Percentiles rank a stretch among this genome's conserved stretches.
Evolutionary conservation across 1,284 basidiomycete genomes (phyloP).

Genomic region (Limonomyces culmigenus): DNA sequence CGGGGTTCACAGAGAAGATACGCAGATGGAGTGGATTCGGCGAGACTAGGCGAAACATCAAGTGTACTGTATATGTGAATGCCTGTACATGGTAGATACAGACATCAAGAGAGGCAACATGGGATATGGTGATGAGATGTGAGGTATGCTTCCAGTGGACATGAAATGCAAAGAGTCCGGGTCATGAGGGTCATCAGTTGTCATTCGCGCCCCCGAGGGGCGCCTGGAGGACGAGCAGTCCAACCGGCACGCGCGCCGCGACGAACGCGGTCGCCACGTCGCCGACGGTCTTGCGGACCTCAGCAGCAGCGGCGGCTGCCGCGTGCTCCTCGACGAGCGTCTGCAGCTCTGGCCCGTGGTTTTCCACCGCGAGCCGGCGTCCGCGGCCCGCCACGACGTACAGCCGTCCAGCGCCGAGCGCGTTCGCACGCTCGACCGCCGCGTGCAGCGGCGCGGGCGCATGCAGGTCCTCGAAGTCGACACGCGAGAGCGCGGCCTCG

Average conservation of each 20-base stretch:
- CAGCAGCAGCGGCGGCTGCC: conserved; percentile 19
- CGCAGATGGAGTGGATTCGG: too few relatives aligned
- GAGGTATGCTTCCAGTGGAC: too few relatives aligned
- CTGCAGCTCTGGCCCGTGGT: conserved; percentile 46
- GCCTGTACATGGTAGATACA: too few relatives aligned
- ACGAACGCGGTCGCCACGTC: conserved; percentile 67
- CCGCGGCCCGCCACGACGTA: conserved; percentile 57
- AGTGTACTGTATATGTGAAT: too few relatives aligned
- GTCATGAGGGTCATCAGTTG: too few relatives aligned
- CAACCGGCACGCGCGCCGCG: conserved; percentile 38
- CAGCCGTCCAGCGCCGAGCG: conserved; percentile 20
- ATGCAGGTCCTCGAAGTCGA: conserved; percentile 35
- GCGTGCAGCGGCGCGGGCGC: conserved; percentile 39
- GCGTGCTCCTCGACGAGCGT: conserved; percentile 41
- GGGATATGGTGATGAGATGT: too few relatives aligned
- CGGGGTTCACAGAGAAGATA: too few relatives aligned
- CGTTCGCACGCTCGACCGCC: conserved; percentile 17
- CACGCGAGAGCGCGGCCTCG: conserved; percentile 24
- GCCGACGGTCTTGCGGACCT: conserved; percentile 67
- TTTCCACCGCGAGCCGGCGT: conserved; percentile 46
- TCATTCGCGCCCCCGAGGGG: too few relatives aligned
- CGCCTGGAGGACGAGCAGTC: conserved; percentile 61
- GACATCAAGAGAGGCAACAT: too few relatives aligned
- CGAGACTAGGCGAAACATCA: too few relatives aligned
- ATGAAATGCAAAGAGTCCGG: too few relatives aligned